Evolutionary conservation across 805 yeast genomes (phyloP).

Genomic region (Candida fluviatilis): DNA sequence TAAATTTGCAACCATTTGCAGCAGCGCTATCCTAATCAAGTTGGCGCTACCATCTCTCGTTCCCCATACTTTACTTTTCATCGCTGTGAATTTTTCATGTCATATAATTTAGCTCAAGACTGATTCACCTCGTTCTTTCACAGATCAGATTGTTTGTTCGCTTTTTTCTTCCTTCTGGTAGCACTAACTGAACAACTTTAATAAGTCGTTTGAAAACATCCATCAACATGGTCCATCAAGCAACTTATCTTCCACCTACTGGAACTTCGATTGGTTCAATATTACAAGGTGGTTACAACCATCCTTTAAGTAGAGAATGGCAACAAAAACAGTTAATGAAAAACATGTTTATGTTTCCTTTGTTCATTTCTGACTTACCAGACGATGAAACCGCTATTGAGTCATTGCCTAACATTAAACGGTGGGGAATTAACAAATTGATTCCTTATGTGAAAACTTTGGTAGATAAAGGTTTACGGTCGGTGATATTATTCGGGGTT

Average conservation of each 20-base stretch:
- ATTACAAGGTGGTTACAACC: slow-evolving; percentile 91
- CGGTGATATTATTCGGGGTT: slow-evolving; percentile 92
- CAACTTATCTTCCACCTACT: slow-evolving; percentile 59
- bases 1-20: no score
- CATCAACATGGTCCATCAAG: slow-evolving; percentile 65
- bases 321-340: slow-evolving; percentile 84
- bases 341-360: slow-evolving; percentile 88
- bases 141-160: no score
- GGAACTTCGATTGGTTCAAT: slow-evolving; percentile 68
- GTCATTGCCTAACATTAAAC: slow-evolving; percentile 81
- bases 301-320: slow-evolving; percentile 87
- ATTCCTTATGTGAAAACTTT: slow-evolving; percentile 66
- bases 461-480: slow-evolving; percentile 73
- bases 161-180: no score
- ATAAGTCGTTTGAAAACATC: no score
- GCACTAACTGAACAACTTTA: no score
- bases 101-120: no score
- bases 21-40: no score
- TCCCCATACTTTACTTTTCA: no score
- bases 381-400: slow-evolving; percentile 75
- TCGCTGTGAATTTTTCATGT: no score
- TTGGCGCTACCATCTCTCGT: no score
- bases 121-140: no score
- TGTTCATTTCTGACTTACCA: slow-evolving; percentile 75
- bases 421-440: slow-evolving; percentile 80